Evolutionary conservation across 2,329 filamentous ascomycete species (phyloP).

Genomic region (Chaetothyriales sp.): DNA sequence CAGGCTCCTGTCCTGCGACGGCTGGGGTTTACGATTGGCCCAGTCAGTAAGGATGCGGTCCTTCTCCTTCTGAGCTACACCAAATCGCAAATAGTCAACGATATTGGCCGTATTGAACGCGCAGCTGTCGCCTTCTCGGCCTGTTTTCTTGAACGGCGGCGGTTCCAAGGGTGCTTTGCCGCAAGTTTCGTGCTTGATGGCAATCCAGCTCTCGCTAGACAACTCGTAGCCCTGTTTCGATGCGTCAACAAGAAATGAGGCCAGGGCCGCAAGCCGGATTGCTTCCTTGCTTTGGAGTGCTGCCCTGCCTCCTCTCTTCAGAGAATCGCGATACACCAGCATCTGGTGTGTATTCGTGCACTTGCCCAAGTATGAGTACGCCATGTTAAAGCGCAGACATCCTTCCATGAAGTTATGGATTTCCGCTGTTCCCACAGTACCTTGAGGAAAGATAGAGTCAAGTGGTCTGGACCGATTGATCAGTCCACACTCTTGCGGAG

Average conservation of each 20-base stretch:
- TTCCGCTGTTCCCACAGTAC: constrained; percentile 2
- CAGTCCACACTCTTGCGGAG: constrained; percentile 33
- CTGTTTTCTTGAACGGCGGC: constrained; percentile 9
- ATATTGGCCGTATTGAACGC: constrained; percentile 22
- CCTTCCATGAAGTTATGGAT: constrained; percentile 28
- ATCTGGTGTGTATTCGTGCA: constrained; percentile 38
- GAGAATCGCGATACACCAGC: constrained; percentile 36
- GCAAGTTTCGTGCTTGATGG: constrained; percentile 1
- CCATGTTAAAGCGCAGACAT: constrained; percentile 34
- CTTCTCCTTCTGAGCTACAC: constrained; percentile 23
- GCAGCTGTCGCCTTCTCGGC: constrained; percentile 17
- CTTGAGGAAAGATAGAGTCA: constrained; percentile 5
- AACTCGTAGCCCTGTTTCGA: constrained; percentile 31
- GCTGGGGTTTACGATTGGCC: constrained; percentile 5
- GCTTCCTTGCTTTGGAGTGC: constrained; percentile 13
- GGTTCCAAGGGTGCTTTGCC: background rate
- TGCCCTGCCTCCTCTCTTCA: constrained; percentile 1
- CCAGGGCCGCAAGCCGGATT: constrained; percentile 26
- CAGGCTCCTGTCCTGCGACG: background rate
- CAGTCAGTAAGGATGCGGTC: constrained; percentile 22
- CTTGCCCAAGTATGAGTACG: constrained; percentile 34
- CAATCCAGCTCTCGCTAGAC: constrained; percentile 24
- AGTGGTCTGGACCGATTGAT: constrained; percentile 23
- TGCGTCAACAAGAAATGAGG: constrained; percentile 33
- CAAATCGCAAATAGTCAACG: constrained; percentile 31